phyloP scores from a whole-genome alignment of 805 yeast species.

The Vanderwaltozyma yarrowii region DNA sequence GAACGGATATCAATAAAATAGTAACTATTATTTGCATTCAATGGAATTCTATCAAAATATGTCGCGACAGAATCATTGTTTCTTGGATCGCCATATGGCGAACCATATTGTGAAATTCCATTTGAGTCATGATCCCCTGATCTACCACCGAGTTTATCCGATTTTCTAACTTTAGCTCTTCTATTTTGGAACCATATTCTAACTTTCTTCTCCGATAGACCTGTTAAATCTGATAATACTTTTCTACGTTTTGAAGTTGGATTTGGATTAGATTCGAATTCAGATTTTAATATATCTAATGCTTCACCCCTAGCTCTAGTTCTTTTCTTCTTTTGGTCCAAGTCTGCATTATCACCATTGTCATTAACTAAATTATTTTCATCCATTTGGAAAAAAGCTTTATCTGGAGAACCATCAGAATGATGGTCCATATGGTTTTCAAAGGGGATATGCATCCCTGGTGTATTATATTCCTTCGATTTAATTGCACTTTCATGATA shows the following conservation, averaged over 20 bases:
- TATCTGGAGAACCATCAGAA: background rate
- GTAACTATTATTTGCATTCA: slow-evolving; percentile 54
- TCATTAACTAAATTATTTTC: background rate
- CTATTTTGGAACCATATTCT: slow-evolving; percentile 91
- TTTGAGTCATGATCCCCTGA: background rate
- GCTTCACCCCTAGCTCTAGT: slow-evolving; percentile 77
- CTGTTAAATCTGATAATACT: slow-evolving; percentile 58
- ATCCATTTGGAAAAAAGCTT: background rate
- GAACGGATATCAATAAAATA: slow-evolving; percentile 58
- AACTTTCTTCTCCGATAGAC: slow-evolving; percentile 80
- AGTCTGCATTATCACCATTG: background rate
- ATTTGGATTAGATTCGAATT: slow-evolving; percentile 62
- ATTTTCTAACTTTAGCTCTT: slow-evolving; percentile 64
- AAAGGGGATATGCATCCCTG: too few species aligned
- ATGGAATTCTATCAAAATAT: slow-evolving; percentile 36
- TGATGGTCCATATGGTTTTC: background rate
- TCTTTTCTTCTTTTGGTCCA: slow-evolving; percentile 34
- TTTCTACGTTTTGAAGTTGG: slow-evolving; percentile 67
- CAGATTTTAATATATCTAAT: slow-evolving; percentile 52
- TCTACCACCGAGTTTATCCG: background rate
- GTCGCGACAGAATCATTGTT: slow-evolving; percentile 7
- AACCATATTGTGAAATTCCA: background rate
- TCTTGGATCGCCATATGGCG: too few species aligned
- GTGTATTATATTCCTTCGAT: background rate
- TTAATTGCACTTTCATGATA: background rate